A percentile compares a stretch with the other conserved stretches of the same genome.
Conservation (phyloP, 108 stramenopile species). For the Discostella stelligeroides region DNA sequence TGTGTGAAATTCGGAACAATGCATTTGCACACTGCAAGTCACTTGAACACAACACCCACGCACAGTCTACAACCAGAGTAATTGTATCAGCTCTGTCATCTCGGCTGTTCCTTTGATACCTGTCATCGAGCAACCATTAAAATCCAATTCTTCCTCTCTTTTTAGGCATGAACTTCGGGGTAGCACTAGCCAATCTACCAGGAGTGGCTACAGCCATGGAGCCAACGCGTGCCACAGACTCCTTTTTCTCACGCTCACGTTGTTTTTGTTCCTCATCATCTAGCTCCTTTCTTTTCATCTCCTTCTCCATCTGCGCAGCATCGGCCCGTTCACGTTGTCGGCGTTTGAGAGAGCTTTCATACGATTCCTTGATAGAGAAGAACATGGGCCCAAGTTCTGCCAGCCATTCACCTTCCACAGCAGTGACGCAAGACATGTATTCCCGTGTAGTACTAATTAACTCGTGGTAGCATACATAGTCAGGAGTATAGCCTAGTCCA, state of each 20-base stretch:
- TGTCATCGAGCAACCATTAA: too few species aligned
- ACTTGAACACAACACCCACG: too few species aligned
- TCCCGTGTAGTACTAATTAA: conserved; percentile 97
- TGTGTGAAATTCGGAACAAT: too few species aligned
- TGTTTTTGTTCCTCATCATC: conserved; percentile 55
- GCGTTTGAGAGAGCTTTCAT: conserved; percentile 71
- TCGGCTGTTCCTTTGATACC: too few species aligned
- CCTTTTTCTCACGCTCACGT: conserved; percentile 44
- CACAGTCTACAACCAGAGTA: too few species aligned
- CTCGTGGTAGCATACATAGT: conserved; percentile 98
- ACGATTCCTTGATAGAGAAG: conserved; percentile 92
- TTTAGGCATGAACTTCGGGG: conserved; percentile 75
- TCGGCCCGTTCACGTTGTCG: conserved; percentile 71
- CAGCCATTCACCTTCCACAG: conserved; percentile 98
- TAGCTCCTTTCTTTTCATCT: conserved; percentile 57
- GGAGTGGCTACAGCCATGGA: conserved; percentile 66
- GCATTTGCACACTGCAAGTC: too few species aligned
- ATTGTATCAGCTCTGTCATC: too few species aligned
- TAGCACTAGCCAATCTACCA: conserved; percentile 59
- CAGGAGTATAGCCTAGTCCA: conserved; percentile 98
- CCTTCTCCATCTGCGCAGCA: conserved; percentile 65
- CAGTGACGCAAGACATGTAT: conserved; percentile 98
- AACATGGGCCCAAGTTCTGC: conserved; percentile 99
- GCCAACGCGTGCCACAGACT: conserved; percentile 22
- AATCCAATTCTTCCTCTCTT: conserved; percentile 68